Percentiles rank a stretch among this genome's conserved stretches.
phyloP scores from a whole-genome alignment of 108 stramenopile species.

The Cyclotella choctawhatcheeana region DNA sequence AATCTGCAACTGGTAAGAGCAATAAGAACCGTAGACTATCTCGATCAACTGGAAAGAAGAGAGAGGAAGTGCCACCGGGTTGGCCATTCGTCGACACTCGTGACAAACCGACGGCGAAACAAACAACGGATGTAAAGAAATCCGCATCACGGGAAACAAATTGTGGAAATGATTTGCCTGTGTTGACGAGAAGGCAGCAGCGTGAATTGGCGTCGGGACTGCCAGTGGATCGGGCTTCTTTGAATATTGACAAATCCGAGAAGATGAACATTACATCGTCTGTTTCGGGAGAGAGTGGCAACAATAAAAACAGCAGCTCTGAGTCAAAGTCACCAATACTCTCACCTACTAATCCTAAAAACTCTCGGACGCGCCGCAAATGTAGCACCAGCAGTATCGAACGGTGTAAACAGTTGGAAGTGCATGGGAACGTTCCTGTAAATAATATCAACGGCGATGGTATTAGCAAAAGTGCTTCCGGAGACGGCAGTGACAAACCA shows the following conservation, averaged over 20 bases:
- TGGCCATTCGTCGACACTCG: conserved; percentile 12
- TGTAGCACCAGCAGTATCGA: neutral
- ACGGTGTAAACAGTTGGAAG: too few species aligned
- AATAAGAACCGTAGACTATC: neutral
- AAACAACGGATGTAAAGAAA: neutral
- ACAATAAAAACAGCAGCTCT: neutral
- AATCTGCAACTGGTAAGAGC: too few species aligned
- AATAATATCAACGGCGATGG: neutral
- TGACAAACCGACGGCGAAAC: neutral
- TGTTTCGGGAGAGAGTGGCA: neutral
- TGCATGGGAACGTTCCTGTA: neutral
- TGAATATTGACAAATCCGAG: too few species aligned
- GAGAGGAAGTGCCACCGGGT: neutral
- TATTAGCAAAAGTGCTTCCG: neutral
- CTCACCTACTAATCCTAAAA: neutral
- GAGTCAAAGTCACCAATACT: neutral
- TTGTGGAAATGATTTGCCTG: neutral
- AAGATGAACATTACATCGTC: too few species aligned
- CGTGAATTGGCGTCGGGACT: neutral
- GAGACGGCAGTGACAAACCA: too few species aligned
- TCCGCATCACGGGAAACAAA: neutral
- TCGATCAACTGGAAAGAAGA: neutral
- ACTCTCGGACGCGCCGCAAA: neutral
- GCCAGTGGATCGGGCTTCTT: neutral
- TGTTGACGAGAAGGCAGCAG: neutral